phyloP scores from a whole-genome alignment of 2,329 filamentous ascomycete species.

The Thelonectria blattea region DNA sequence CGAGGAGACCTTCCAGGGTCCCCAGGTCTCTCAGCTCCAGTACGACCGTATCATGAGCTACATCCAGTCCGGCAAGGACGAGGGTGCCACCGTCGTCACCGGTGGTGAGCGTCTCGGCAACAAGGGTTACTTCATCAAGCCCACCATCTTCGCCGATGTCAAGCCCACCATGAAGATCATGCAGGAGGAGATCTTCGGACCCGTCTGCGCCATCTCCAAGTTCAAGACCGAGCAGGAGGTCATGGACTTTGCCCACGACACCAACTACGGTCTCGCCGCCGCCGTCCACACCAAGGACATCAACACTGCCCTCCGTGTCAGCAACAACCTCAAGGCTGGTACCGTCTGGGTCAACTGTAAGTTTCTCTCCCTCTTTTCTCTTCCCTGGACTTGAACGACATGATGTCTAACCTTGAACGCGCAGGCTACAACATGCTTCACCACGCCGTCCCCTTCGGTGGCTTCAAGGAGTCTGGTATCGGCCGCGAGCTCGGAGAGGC shows the following conservation, averaged over 20 bases:
- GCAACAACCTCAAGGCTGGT: slow-evolving; percentile 76
- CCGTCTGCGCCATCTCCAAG: slow-evolving; percentile 83
- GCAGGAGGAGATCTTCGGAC: slow-evolving; percentile 91
- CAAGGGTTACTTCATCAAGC: slow-evolving; percentile 90
- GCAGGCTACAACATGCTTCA: neutral
- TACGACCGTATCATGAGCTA: slow-evolving; percentile 88
- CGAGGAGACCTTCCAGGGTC: slow-evolving; percentile 82
- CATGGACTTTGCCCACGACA: slow-evolving; percentile 76
- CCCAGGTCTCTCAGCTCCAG: slow-evolving; percentile 84
- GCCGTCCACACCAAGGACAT: slow-evolving; percentile 83
- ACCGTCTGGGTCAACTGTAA: slow-evolving; percentile 62
- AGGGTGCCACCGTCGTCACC: slow-evolving; percentile 66
- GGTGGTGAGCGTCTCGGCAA: slow-evolving; percentile 62
- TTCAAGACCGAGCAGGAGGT: slow-evolving; percentile 84
- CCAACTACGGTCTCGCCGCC: slow-evolving; percentile 80
- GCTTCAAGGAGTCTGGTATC: neutral
- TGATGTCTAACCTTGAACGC: neutral
- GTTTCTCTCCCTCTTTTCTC: neutral
- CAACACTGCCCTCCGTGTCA: slow-evolving; percentile 81
- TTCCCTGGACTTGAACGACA: neutral
- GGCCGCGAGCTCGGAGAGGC: neutral
- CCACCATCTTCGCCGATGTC: slow-evolving; percentile 88
- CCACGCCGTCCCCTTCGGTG: neutral
- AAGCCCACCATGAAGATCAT: slow-evolving; percentile 86
- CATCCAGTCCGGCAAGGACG: slow-evolving; percentile 71